Evolutionary conservation across 495 filamentous ascomycete genomes (phyloP), one percentile per base, ranked within the genome.

Genomic region (Astrocystis sublimbata): DNA sequence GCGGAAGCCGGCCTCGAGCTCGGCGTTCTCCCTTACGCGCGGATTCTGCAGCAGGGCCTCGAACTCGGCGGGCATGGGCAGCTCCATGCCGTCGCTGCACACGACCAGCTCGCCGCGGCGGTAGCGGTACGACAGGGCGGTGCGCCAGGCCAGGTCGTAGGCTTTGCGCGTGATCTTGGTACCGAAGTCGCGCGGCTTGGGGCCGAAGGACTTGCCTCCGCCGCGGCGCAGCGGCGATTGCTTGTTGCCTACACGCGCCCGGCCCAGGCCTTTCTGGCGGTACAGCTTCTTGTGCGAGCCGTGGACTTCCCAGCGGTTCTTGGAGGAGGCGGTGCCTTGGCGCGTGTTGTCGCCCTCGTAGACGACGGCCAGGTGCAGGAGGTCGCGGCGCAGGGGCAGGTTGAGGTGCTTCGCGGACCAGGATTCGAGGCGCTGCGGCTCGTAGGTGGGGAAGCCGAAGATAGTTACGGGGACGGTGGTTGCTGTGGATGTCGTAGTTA

Each of bases 81-180:
- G 77, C 40, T 90, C 86, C 65, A 90, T 81, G 33, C 82, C 79
- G 65, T 89, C 87, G 62, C 92, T 87, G 64, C 94, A 84, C 47
- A 98, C 84, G 49, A 97, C 79, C 73, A 99, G 76, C 79, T 97
- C 89, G 17, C 91, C 93, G 60, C 88, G 87, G 59, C 84, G 78
- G 76, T 92, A 98, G 43, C 96, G 86, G 76, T 96, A 96, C 65
- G 89, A 92, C 58, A 99, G 82, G 1, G 96, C 96, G 35, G 89
- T 98, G 70, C 96, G 86, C 92, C 92, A 98, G 10, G 96, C 96
- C 68, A 96, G 76, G 73, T 97, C 93, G 76, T 99, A 99, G 49
- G 97, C 87, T 81, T 97, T 97, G 65, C 81, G 81, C 51, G 89
- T 92, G 60, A 99, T 80, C 35, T 81, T 84, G 17, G 92, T 92